A percentile compares a stretch with the other conserved stretches of the same genome.
Evolutionary conservation across 805 yeast genomes (phyloP).

Genomic region (Ogataea paraovalis): DNA sequence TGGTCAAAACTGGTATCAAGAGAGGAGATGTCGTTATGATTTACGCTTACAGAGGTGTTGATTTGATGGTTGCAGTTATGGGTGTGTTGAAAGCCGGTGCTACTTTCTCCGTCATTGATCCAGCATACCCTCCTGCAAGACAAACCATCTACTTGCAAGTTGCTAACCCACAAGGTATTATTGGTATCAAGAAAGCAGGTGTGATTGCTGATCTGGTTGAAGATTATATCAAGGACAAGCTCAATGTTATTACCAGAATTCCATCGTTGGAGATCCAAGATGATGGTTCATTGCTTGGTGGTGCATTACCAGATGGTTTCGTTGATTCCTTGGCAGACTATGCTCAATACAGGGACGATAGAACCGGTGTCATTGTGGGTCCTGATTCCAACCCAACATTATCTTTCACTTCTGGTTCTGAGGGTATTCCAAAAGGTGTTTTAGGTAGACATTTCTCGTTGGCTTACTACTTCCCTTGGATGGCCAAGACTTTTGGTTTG

Average conservation of each 20-base stretch:
- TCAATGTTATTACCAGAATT: slow-evolving; percentile 67
- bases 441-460: slow-evolving; percentile 95
- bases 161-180: slow-evolving; percentile 87
- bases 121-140: slow-evolving; percentile 98
- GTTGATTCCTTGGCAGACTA: slow-evolving; percentile 49
- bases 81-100: slow-evolving; percentile 99
- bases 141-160: slow-evolving; percentile 91
- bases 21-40: slow-evolving; percentile 97
- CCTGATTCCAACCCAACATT: slow-evolving; percentile 97
- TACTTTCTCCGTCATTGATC: slow-evolving; percentile 96
- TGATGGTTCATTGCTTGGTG: slow-evolving; percentile 70
- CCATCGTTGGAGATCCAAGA: slow-evolving; percentile 75
- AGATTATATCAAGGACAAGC: slow-evolving; percentile 68
- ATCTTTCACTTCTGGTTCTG: slow-evolving; percentile 96
- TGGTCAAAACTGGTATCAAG: slow-evolving; percentile 73
- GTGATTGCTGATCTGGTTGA: slow-evolving; percentile 70
- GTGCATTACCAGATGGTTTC: slow-evolving; percentile 33
- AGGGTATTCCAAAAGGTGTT: slow-evolving; percentile 98
- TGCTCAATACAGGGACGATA: slow-evolving; percentile 42
- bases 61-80: slow-evolving; percentile 92
- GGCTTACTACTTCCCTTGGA: slow-evolving; percentile 98
- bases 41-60: slow-evolving; percentile 96
- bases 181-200: slow-evolving; percentile 91
- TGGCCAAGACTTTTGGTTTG: slow-evolving; percentile 81
- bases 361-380: slow-evolving; percentile 90